These are phyloP conservation scores for Myxozyma kluyveri DNA, from an alignment of 805 yeast species.

Conservation along the genomic window DNA sequence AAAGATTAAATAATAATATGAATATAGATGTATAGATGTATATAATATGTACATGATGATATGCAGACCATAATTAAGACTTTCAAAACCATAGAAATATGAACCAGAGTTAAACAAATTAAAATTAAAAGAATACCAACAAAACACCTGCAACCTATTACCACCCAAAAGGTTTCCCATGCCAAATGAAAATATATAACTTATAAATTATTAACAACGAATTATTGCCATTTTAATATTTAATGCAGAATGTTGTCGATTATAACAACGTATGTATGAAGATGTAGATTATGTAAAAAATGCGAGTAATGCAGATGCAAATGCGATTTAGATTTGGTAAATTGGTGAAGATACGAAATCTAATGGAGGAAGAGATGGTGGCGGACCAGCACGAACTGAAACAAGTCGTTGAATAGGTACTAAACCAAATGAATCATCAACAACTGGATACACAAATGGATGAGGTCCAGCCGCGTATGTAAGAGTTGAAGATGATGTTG, in stretches of 20 bases:
- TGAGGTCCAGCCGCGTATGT: constrained; percentile 3
- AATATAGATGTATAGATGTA: background rate
- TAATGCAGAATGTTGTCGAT: too few relatives aligned
- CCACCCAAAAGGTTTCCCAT: too few relatives aligned
- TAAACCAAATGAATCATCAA: constrained; percentile 14
- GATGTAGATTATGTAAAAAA: background rate
- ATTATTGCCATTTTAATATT: too few relatives aligned
- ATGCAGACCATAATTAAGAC: background rate
- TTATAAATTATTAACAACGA: too few relatives aligned
- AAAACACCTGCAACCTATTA: background rate
- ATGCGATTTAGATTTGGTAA: background rate
- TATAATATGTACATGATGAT: background rate
- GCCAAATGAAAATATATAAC: too few relatives aligned
- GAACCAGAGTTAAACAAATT: background rate
- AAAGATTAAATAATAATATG: background rate
- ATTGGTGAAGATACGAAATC: background rate
- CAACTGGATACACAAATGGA: constrained; percentile 24
- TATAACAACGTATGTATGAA: too few relatives aligned
- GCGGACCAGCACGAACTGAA: background rate
- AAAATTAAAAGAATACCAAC: background rate
- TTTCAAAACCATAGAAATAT: background rate
- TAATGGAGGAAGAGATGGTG: background rate
- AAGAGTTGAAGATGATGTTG: background rate
- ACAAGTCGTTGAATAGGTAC: constrained; percentile 10
- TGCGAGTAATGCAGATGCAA: background rate